Base-by-base conservation (phyloP, 2,329 filamentous ascomycete species). In the Colletotrichum sp. region DNA sequence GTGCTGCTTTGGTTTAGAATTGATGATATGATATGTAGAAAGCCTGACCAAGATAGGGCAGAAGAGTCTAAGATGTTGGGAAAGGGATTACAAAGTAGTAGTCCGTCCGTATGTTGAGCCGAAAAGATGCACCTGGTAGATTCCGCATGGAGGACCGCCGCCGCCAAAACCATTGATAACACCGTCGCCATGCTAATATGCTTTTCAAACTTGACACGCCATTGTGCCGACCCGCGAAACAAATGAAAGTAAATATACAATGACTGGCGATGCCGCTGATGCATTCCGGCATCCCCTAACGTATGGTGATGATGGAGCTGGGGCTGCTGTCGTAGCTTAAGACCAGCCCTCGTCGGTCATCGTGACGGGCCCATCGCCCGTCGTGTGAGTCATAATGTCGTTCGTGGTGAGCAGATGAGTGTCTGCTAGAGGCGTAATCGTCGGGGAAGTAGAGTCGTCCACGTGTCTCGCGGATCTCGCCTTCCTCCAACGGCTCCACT, bases 231-330 rank as follows among this genome's bases (percentile, higher is more conserved):
- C 34, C 25, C 32, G 19, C 44, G 27, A 34, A 34, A 76, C 36
- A 70, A 73, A 65, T 57, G 48, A 59, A 68, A 60, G 30, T 19
- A 57, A 16, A 30, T 76, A 72, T 75, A 77, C 57, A 70, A 59
- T 70, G 25, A 52, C 67, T 28, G 70, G 66, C 34, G 44, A 67
- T 44, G 34, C 61, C 61, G 25, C 59, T 44, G 22, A 39, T 48
- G 60, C 39, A n/a, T 71, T 60, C 44, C 60, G 61, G 61, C 57
- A 57, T 78, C 72, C 77, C 30, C 81, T 80, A 81, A 83, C 82
- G 80, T 83, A 83, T 80, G 82, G 77, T 65, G 78, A 79, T 78
- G 36, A 77, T 78, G 55, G 79, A 75, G 74, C 79, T 78, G 15
- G 77, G 73, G 65, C 57, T 55, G 52, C 28, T 71, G 73, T 52